Conservation (phyloP, 768 basidiomycete species). For the Pisolithus microcarpus region DNA sequence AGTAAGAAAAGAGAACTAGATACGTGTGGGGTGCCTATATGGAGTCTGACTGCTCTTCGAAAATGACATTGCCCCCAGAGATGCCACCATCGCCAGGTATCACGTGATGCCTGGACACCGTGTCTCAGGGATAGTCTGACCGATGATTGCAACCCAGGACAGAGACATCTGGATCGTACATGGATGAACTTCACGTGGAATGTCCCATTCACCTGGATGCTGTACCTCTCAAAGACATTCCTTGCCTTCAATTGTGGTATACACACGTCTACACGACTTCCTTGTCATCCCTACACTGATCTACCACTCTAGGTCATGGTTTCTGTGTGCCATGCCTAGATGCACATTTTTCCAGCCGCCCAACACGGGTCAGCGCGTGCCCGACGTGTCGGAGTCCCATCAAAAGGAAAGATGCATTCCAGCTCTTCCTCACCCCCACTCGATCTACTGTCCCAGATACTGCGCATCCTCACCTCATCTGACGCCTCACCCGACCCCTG, state of each 20-base stretch:
- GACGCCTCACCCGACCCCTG: not conserved
- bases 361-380: slow-evolving; percentile 9
- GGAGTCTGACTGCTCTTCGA: too few species aligned
- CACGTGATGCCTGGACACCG: too few species aligned
- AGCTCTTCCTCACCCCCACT: slow-evolving; percentile 20
- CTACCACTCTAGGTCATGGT: slow-evolving; percentile 22
- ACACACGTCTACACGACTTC: not conserved
- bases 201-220: slow-evolving; percentile 27
- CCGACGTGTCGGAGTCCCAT: slow-evolving; percentile 27
- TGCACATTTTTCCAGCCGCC: slow-evolving; percentile 12
- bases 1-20: too few species aligned
- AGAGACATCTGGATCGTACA: not conserved
- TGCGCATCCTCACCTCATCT: not conserved
- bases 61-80: too few species aligned
- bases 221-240: slow-evolving; percentile 20
- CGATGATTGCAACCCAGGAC: not conserved
- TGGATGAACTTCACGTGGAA: slow-evolving; percentile 21
- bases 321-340: slow-evolving; percentile 25
- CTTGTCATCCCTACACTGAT: slow-evolving; percentile 1
- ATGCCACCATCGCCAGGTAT: too few species aligned
- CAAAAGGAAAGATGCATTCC: slow-evolving; percentile 20
- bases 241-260: slow-evolving; percentile 27
- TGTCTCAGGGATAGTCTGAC: too few species aligned
- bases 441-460: slow-evolving; percentile 8
- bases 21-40: too few species aligned